Conservation (phyloP, 2,329 filamentous ascomycete species). For the Colletotrichum higginsianum region DNA sequence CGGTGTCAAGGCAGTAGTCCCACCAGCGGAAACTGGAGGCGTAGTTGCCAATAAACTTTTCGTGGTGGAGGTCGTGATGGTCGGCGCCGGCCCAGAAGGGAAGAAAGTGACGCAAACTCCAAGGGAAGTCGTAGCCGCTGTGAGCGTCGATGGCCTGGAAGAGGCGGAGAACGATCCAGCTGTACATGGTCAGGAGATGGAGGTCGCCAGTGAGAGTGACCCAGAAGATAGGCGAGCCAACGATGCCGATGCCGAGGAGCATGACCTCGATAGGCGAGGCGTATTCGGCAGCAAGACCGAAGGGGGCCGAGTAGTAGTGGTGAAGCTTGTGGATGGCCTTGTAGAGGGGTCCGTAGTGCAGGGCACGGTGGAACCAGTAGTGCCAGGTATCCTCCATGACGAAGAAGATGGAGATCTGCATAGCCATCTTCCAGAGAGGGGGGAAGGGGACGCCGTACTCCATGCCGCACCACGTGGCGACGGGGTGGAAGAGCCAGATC, state of each 20-base stretch:
- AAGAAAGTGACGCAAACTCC: conserved; percentile 94
- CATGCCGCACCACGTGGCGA: conserved; percentile 94
- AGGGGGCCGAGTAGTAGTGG: conserved; percentile 98
- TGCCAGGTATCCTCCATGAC: conserved; percentile 98
- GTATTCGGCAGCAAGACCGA: conserved; percentile 96
- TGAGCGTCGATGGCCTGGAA: conserved; percentile 99
- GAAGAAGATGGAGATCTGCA: conserved; percentile 95
- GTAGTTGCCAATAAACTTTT: conserved; percentile 99
- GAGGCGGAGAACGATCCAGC: conserved; percentile 92
- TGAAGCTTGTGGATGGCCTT: conserved; percentile 98
- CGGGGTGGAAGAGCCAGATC: conserved; percentile 99
- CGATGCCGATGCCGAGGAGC: conserved; percentile 89
- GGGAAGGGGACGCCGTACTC: conserved; percentile 92
- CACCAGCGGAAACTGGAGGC: conserved; percentile 99
- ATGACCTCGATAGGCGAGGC: conserved; percentile 98
- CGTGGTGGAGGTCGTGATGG: conserved; percentile 97
- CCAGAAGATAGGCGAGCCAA: conserved; percentile 87
- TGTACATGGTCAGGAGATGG: conserved; percentile 97
- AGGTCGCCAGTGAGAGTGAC: conserved; percentile 87
- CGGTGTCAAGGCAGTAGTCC: conserved; percentile 95
- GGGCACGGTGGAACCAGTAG: conserved; percentile 93
- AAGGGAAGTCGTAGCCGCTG: conserved; percentile 98
- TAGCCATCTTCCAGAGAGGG: conserved; percentile 84
- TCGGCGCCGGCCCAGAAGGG: conserved; percentile 98
- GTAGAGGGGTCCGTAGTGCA: conserved; percentile 97